phyloP scores from a whole-genome alignment of 306 rosid genomes.

The Vicia sativa region DNA sequence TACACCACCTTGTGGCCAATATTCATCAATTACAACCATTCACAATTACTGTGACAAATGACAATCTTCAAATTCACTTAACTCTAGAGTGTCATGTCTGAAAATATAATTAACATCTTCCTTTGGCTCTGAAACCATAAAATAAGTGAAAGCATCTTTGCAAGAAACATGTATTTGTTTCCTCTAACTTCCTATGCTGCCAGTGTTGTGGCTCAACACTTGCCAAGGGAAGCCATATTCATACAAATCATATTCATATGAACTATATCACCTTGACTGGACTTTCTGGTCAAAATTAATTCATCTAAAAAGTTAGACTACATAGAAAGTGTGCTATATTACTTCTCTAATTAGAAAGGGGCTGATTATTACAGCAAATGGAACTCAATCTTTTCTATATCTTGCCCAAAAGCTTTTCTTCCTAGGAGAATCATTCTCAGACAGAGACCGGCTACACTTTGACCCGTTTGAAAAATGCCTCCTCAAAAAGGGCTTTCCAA shows the following conservation, averaged over 20 bases:
- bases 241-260: constrained; percentile 29
- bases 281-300: constrained; percentile 40
- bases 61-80: background rate
- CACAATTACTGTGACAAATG: background rate
- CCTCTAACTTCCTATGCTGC: background rate
- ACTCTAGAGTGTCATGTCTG: background rate
- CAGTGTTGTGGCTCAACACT: constrained; percentile 9
- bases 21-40: constrained; percentile 15
- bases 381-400: constrained; percentile 58
- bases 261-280: constrained; percentile 32
- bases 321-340: constrained; percentile 34
- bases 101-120: constrained; percentile 1
- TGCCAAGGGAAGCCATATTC: constrained; percentile 24
- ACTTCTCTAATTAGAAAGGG: constrained; percentile 36
- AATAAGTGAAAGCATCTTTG: constrained; percentile 30
- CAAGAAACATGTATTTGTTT: constrained; percentile 12
- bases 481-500: constrained; percentile 69
- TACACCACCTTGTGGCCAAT: background rate
- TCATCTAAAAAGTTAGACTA: constrained; percentile 42
- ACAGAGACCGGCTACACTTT: constrained; percentile 64
- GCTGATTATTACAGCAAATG: constrained; percentile 34
- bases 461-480: constrained; percentile 75
- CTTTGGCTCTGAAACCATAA: background rate
- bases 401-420: constrained; percentile 81
- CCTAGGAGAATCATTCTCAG: constrained; percentile 64